These are phyloP conservation scores for Monocercomonoides exilis DNA, from an alignment of 78 protist species.

Conservation along the genomic window DNA sequence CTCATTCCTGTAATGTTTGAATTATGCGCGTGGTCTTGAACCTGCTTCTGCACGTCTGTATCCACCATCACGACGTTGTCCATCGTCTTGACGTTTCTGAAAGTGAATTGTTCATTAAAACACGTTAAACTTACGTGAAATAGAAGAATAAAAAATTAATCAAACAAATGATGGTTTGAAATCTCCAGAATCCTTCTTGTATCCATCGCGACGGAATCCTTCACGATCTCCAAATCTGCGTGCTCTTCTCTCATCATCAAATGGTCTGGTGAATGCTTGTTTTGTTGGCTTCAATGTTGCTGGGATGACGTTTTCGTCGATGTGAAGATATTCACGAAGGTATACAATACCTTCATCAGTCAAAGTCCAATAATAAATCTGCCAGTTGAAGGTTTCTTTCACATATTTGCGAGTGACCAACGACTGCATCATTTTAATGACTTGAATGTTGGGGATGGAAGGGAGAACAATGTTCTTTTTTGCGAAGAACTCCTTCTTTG, in stretches of 20 bases:
- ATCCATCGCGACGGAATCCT: neutral
- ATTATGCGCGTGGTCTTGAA: too few species aligned
- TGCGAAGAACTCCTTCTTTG: neutral
- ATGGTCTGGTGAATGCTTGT: neutral
- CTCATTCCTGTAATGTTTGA: too few species aligned
- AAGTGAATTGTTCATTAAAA: too few species aligned
- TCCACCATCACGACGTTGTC: too few species aligned
- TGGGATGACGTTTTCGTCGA: neutral
- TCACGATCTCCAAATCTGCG: neutral
- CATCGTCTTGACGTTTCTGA: too few species aligned
- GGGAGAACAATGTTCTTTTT: neutral
- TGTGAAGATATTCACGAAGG: constrained; percentile 13
- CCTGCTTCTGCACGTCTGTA: too few species aligned
- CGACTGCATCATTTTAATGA: neutral
- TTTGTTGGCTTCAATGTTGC: neutral
- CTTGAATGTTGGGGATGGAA: constrained; percentile 1
- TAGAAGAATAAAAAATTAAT: neutral
- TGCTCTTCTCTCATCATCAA: neutral
- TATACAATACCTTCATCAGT: neutral
- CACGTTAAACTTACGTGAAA: too few species aligned
- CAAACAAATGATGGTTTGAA: neutral
- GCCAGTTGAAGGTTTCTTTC: constrained; percentile 14
- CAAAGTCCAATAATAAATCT: neutral
- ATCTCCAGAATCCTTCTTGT: neutral
- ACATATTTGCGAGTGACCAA: neutral